Base-by-base conservation (phyloP, 805 yeast species). In the Yarrowia osloensis region DNA sequence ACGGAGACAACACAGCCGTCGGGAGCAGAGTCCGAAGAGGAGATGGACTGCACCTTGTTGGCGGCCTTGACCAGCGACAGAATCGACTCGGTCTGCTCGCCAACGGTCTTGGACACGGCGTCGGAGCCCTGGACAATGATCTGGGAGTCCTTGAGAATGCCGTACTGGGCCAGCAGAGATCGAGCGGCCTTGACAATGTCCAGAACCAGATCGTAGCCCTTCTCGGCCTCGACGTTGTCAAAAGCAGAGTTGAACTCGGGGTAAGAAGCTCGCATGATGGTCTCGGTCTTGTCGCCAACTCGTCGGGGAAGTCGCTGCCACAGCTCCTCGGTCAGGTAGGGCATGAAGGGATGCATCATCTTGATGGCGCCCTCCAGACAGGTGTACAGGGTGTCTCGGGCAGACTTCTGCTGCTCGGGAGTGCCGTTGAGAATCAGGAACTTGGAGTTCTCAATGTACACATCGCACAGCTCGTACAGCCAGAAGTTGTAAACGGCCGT, bases 231-330 rank as follows among this genome's bases (percentile, higher is more conserved):
- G 29, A 74, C 81, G 73, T 93, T 86, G 76, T 85, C 86, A 70
- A 85, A 90, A 66, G 84, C 85, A 66, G 80, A 73, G 65, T 81
- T 80, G 77, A 81, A 88, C 67, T 78, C 84, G 67, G 99, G 99
- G 81, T 87, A 95, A 61, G 82, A 73, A 47, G 97, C 96, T 75
- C 86, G 85, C 63, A 87, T 87, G 77, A 95, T 91, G 22, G 97
- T 84, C 63, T 78, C 81, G 29, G 91, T 81, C 24, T 79, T 79
- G 73, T 90, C 97, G 66, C 86, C 80, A 8, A 85, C 84, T 76
- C 97, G 87, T 75, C 89, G 88, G 73, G 98, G 98, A 75, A 95
- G 82, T 80, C 98, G 90, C 82, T 95, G 99, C 98, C 98, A 95
- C 90, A 95, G 86, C 83, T 95, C 99, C 80, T 95, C 99, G 57